Evolutionary conservation across 2,329 filamentous ascomycete species (phyloP), one percentile per base, ranked within the genome.

Genomic region (Ceratocystis harringtonii): DNA sequence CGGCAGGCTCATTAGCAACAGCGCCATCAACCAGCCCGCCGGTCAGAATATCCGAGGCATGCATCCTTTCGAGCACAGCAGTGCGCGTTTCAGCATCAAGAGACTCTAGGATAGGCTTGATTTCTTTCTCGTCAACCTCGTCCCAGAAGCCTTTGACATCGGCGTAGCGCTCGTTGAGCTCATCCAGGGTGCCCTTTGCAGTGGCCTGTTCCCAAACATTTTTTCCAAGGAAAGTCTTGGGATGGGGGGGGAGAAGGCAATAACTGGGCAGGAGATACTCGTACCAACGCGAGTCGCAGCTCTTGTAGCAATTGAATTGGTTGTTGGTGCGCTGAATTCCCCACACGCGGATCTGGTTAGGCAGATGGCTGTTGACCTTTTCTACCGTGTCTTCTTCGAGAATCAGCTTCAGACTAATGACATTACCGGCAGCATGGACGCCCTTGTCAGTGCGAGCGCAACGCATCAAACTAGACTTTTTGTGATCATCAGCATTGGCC

Each of bases 401-500:
- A 71, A 99, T 97, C 70, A 99, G 80, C 78, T 99, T 99, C 71
- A 97, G 75, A 41, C 90, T 96, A 68, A 97, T 90, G 72, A 97
- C 87, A 72, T 97, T 97, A 63, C 92, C 94, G 1, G 92, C 92
- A 1, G 92, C 92, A 74, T 97, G 92, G 1, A 97, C 92, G 65
- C 94, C 94, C 79, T 97, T 99, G 77, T 99, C 94, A 0, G 94
- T 99, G 69, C 94, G 83, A 3, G 94, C 94, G 75, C 94, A 99
- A 69, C 94, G 87, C 64, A 96, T 89, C 60, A 99, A 83, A 63
- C 90, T 92, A 1, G 91, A 95, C 76, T 99, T 99, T 75, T 95
- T 95, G 3, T 92, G 94, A 73, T 99, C 94, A 71, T 95, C 86
- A 25, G 94, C 94, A 73, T 99, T 99, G 68, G 90, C 90, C 75